These are phyloP conservation scores for Stylosanthes scabra DNA, from an alignment of 331 rosid genomes.

Conservation along the genomic window DNA sequence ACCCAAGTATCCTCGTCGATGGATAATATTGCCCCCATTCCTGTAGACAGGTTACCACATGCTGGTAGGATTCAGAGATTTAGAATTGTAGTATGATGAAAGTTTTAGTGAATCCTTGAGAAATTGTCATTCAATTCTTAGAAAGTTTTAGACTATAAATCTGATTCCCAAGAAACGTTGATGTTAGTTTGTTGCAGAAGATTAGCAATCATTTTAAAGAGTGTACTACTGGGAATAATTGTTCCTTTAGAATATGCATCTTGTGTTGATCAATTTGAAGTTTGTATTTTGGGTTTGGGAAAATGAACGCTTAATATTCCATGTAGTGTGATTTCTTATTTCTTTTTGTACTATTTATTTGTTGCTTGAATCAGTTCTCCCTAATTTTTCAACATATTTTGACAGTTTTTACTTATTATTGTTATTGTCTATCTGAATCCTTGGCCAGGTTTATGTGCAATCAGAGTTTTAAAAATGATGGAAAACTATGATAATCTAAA, in stretches of 20 bases:
- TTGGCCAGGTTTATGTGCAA: not conserved
- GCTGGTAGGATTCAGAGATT: constrained; percentile 31
- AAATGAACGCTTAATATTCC: not conserved
- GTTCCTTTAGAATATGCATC: constrained; percentile 18
- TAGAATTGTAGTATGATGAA: constrained; percentile 41
- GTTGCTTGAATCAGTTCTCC: no score
- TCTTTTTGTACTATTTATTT: not conserved
- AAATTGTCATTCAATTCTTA: constrained; percentile 33
- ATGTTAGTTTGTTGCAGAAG: constrained; percentile 23
- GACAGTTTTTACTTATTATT: not conserved
- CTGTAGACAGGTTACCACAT: constrained; percentile 60
- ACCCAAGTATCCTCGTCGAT: constrained; percentile 92
- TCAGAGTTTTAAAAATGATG: not conserved
- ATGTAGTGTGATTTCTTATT: not conserved
- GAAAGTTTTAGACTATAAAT: constrained; percentile 25
- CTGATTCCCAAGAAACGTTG: constrained; percentile 21
- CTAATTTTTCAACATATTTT: not conserved
- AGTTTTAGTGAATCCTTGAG: constrained; percentile 33
- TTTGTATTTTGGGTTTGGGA: constrained; percentile 2
- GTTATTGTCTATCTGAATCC: not conserved
- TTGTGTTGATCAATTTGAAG: constrained; percentile 25
- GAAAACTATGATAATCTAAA: not conserved
- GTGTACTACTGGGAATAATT: not conserved
- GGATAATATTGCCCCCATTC: constrained; percentile 94
- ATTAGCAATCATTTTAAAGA: constrained; percentile 31